Base-by-base conservation (phyloP, 106 monocot genomes). In the Vanilla planifolia region DNA sequence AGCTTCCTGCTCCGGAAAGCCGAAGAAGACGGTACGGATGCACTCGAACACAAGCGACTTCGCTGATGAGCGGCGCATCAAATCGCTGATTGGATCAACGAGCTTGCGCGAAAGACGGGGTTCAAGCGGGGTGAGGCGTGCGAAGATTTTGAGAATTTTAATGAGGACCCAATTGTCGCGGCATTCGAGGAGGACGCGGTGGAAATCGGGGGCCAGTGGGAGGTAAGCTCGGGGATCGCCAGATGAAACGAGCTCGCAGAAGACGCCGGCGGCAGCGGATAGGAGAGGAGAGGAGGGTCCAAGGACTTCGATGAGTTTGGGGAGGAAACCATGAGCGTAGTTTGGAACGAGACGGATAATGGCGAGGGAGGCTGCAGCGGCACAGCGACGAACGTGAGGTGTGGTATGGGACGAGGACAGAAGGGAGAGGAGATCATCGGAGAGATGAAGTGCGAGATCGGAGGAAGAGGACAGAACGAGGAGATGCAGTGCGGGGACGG, bases 1-100 rank as follows among this genome's bases (percentile, higher is more conserved):
- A 6, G 46, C 25, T 21, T 80, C 83, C 28, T 69, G 65, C 22
- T 67, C 83, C 5, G 75, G 30, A 9, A 95, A 71, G 35, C 80
- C 55, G 14, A 63, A 51, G 14, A 86, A 55, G 6, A 90, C 71
- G 13, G 73, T 80, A n/a, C 80, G 67, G 8, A 86, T 23, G 45
- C 95, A 95, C 81, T 95, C 95, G 26, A 90, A 68, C 41, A 84
- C 73, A 43, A 95, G 62, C 0, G 86, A 86, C 67, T 86, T 90
- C 1, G 95, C 89, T 0, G 50, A 45, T 8, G 89, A 86, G n/a
- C 68, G 64, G 32, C 65, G 65, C 51, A 90, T 43, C 24, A 77
- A 69, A 19, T 89, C 80, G 60, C 83, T 78, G 25, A 95, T 59
- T 5, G 95, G 86, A 14, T 86, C 90, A 20, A 74, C 73, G 13